Conservation (phyloP, 2,329 filamentous ascomycete genomes). For the Trichoderma aggressivum region DNA sequence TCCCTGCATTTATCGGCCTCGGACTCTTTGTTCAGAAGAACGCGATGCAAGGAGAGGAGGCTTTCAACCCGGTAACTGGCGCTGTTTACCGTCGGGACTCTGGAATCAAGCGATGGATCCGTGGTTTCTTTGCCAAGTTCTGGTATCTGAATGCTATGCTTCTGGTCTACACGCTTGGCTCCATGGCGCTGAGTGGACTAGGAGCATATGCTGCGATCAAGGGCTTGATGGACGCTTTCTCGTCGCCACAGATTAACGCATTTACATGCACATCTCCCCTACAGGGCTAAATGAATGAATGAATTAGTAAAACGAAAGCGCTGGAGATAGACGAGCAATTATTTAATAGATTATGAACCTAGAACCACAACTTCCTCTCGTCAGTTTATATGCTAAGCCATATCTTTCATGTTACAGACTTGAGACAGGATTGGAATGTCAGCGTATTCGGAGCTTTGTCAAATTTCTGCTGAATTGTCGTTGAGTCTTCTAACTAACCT, state of each 20-base stretch:
- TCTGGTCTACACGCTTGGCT: conserved; percentile 20
- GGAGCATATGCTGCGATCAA: conserved; percentile 20
- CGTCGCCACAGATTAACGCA: conserved; percentile 22
- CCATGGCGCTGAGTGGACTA: conserved; percentile 19
- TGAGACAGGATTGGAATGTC: background rate
- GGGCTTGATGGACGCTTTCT: conserved; percentile 21
- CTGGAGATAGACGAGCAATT: background rate
- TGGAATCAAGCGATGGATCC: conserved; percentile 7
- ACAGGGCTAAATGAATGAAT: background rate
- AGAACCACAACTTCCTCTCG: background rate
- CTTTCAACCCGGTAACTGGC: conserved; percentile 21
- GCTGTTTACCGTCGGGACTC: conserved; percentile 7
- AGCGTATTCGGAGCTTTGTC: too few species aligned
- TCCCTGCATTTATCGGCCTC: conserved; percentile 41
- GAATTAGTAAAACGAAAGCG: background rate
- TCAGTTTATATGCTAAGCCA: background rate
- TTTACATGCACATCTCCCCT: conserved; percentile 23
- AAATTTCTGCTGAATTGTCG: too few species aligned
- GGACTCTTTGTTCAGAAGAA: conserved; percentile 22
- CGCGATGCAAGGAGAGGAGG: conserved; percentile 21
- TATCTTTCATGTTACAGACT: background rate
- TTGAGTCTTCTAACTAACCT: too few species aligned
- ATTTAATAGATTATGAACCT: background rate
- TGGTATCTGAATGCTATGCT: conserved; percentile 13
- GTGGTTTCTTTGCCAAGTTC: conserved; percentile 18